Evolutionary conservation across 768 basidiomycete species (phyloP), one percentile per base, ranked within the genome.

Genomic region (Lactifluus pinguis): DNA sequence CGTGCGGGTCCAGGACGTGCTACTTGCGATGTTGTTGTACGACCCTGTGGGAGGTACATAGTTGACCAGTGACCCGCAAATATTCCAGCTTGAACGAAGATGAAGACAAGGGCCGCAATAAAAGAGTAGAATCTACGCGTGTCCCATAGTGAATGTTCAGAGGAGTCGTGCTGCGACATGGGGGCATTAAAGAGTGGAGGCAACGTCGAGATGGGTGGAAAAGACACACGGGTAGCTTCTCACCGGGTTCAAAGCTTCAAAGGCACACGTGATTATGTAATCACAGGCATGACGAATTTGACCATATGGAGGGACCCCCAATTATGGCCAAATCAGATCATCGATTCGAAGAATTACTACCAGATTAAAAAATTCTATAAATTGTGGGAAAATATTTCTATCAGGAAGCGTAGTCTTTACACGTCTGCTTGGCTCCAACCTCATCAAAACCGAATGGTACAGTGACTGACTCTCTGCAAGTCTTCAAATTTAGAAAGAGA

Each of bases 11-110:
- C 30, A 36, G 72, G 69, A 34, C 66, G 60, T 39, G 71, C 50
- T 58, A 72, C 69, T 14, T 52, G 65, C 19, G 66, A 64, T 3
- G 69, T 58, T 21, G 65, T 58, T 10, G 67, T 53, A 17, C 62
- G 68, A 57, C 66, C 66, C 42, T 71, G 65, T 8, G 69, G 68
- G 56, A 71, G 68, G 63, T 64, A 63, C 30, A 65, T 63, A 1
- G 59, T 38, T 14, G 66, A 57, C 59, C 64, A 63, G 19, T 69
- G 69, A 21, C 68, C 71, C 1, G 71, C 67, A 69, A 71, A 73
- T 7, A 74, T 63, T 8, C 73, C 73, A 14, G 72, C 72, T 58
- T 74, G 72, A 36, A 71, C 64, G 58, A 74, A 74, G 49, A 67
- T 62, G 42, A 71, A 49, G 48, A 67, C 53, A 52, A 74, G 61